A percentile compares a stretch with the other conserved stretches of the same genome.
Conservation (phyloP, 768 basidiomycete species). For the Dioszegia crocea region DNA sequence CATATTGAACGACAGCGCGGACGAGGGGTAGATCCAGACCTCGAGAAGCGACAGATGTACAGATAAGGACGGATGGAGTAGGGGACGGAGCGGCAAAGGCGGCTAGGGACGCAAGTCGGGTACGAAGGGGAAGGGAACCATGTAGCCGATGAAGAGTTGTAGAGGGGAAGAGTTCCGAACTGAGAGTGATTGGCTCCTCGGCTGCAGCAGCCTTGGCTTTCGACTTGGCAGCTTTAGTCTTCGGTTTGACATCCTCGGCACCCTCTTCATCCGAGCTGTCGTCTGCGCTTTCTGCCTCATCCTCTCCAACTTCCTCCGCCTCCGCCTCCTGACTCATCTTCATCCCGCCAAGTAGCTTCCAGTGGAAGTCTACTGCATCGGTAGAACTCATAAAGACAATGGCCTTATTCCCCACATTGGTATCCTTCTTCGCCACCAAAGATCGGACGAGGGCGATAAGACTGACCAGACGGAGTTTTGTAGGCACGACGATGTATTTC, state of each 20-base stretch:
- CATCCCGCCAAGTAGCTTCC: conserved; percentile 72
- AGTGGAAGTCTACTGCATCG: conserved; percentile 96
- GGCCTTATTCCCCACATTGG: conserved; percentile 49
- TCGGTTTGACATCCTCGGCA: conserved; percentile 27
- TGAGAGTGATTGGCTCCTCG: conserved; percentile 56
- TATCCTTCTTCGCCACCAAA: conserved; percentile 57
- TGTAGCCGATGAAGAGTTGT: conserved; percentile 83
- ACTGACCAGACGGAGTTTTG: conserved; percentile 89
- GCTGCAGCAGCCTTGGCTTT: conserved; percentile 34
- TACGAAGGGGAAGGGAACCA: conserved; percentile 77
- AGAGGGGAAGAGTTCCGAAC: conserved; percentile 73
- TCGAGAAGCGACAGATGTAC: conserved; percentile 97
- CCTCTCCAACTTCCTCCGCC: conserved; percentile 14
- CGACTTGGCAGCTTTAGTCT: conserved; percentile 17
- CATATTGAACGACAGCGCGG: conserved; percentile 89
- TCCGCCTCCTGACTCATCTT: conserved; percentile 57
- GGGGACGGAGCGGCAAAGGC: conserved; percentile 60
- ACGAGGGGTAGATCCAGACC: conserved; percentile 94
- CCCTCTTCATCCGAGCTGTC: conserved; percentile 35
- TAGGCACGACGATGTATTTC: conserved; percentile 80
- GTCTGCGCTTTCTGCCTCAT: conserved; percentile 34
- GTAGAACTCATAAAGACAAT: conserved; percentile 97
- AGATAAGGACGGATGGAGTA: conserved; percentile 70
- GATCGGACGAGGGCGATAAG: conserved; percentile 79
- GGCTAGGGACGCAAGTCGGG: conserved; percentile 75